Evolutionary conservation across 257 asterid species (phyloP).

Genomic region (Paulownia fortunei): DNA sequence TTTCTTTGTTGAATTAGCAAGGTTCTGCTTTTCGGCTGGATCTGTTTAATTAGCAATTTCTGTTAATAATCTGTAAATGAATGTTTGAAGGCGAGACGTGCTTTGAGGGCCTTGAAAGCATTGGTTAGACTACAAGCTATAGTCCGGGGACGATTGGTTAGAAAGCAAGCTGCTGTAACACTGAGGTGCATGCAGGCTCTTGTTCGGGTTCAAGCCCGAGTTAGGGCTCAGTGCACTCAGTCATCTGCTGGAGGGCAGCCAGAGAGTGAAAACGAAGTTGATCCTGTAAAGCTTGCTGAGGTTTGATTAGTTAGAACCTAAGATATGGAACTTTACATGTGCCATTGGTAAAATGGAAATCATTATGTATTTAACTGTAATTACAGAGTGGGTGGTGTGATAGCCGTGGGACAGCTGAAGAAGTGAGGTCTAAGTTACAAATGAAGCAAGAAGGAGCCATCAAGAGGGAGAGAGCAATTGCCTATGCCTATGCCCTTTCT

Average conservation of each 20-base stretch:
- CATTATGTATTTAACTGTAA: not conserved
- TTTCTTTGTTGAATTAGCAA: not conserved
- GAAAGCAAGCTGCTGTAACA: slow-evolving; percentile 88
- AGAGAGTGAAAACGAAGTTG: slow-evolving; percentile 32
- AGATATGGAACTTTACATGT: not conserved
- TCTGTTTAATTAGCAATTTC: not conserved
- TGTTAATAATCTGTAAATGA: not conserved
- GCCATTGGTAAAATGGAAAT: not conserved
- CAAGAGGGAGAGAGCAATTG: slow-evolving; percentile 85
- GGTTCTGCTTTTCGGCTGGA: not conserved
- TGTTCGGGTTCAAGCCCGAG: slow-evolving; percentile 81
- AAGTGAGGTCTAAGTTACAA: slow-evolving; percentile 74
- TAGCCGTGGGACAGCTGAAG: slow-evolving; percentile 70
- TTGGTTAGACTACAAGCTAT: slow-evolving; percentile 93
- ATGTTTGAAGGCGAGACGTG: slow-evolving; percentile 76
- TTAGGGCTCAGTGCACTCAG: slow-evolving; percentile 65
- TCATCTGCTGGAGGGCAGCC: slow-evolving; percentile 39
- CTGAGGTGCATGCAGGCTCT: slow-evolving; percentile 93
- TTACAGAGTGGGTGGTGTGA: slow-evolving; percentile 88
- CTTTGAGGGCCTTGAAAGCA: slow-evolving; percentile 86
- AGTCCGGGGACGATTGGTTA: slow-evolving; percentile 79
- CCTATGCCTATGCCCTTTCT: slow-evolving; percentile 72
- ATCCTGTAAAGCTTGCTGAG: slow-evolving; percentile 67
- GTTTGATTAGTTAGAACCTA: slow-evolving; percentile 38
- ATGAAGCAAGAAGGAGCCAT: slow-evolving; percentile 88